Evolutionary conservation across 192 early-diverging fungal genomes (phyloP).

Genomic region (Coemansia furcata): DNA sequence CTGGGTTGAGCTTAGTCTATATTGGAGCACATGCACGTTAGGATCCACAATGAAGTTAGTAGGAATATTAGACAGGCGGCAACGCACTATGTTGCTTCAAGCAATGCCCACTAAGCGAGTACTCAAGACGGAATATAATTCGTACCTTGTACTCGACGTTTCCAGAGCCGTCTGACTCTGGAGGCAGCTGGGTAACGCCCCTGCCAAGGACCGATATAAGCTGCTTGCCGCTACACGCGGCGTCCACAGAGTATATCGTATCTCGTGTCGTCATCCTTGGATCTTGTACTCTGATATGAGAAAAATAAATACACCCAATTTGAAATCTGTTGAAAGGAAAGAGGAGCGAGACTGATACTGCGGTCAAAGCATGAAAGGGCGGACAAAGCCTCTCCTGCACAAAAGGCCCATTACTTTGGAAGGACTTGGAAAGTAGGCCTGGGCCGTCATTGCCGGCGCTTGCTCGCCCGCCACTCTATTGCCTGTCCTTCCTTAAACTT

Average conservation of each 20-base stretch:
- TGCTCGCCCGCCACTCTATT: not conserved
- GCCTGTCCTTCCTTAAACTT: not conserved
- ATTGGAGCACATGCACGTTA: slow-evolving; percentile 35
- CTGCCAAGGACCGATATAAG: slow-evolving; percentile 33
- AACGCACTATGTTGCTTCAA: not conserved
- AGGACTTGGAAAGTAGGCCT: not conserved
- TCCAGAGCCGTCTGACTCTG: slow-evolving; percentile 80
- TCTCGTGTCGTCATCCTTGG: slow-evolving; percentile 43
- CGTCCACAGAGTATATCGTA: slow-evolving; percentile 40
- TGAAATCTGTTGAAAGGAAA: not conserved
- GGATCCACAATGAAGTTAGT: not conserved
- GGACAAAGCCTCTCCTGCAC: not conserved
- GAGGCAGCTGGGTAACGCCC: slow-evolving; percentile 57
- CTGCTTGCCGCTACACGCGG: slow-evolving; percentile 5
- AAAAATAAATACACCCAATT: not conserved
- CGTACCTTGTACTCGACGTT: slow-evolving; percentile 92
- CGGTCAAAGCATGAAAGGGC: not conserved
- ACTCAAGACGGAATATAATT: not conserved
- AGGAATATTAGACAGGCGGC: not conserved
- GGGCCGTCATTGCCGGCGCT: not conserved
- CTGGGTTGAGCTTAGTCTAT: slow-evolving; percentile 48
- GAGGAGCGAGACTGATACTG: not conserved
- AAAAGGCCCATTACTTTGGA: not conserved
- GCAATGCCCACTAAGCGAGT: not conserved
- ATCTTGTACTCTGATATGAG: not conserved